Base-by-base conservation (phyloP, 2,329 filamentous ascomycete species). In the Penicillium hordei region DNA sequence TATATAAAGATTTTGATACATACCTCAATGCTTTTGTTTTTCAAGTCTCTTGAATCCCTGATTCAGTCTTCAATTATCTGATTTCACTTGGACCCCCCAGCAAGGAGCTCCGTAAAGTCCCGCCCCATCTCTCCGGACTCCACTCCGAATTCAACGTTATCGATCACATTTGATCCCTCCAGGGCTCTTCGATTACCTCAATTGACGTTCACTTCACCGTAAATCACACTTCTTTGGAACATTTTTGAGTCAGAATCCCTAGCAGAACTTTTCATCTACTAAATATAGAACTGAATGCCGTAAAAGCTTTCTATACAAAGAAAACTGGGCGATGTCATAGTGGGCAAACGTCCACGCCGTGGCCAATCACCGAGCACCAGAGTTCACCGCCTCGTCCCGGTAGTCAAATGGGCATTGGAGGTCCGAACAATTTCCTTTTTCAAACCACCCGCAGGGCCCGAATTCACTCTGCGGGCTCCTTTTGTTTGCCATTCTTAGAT, bases 361-460 rank as follows among this genome's bases (percentile, higher is more conserved):
- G 48, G 21, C 65, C 65, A 67, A 67, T 66, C 62, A 66, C 25
- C 13, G 27, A 15, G 9, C 17, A 15, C 36, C 36, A 8, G 13
- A 0, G 7, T 39, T 67, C 62, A 66, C 64, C 65, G 64, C 64
- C 62, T 52, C 52, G 27, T 52, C 55, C 56, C 63, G 63, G 55
- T 56, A 60, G 52, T 61, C 50, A 66, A 62, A 56, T 60, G 21
- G n/a, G 40, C 50, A 15, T 36, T 52, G 57, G 39, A 43, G 34
- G 38, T 44, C 33, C 34, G 52, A 55, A 27, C 43, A 57, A 61
- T 65, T 66, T 62, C 63, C 62, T 64, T 68, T 64, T 63, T 55
- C 55, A 50, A 51, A 65, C 62, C 62, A 66, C 64, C 65, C 65
- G 63, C 63, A 67, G 64, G 62, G 65, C 48, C 58, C 33, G 49